Evolutionary conservation across 1,139 yeast species (phyloP).

Genomic region (Spathaspora sp.): DNA sequence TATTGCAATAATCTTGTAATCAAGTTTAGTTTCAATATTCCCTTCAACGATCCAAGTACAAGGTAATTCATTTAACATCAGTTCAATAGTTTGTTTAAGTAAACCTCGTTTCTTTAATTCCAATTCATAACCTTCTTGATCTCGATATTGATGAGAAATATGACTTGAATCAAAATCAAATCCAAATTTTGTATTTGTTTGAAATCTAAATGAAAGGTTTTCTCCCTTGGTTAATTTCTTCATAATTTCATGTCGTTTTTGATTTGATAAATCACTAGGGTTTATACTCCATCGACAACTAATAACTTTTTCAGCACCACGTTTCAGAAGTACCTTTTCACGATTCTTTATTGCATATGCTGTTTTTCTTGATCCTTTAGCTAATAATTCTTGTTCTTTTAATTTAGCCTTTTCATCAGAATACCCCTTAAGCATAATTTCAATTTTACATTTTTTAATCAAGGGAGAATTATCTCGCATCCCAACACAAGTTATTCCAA

Average conservation of each 20-base stretch:
- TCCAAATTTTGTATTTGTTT: neutral
- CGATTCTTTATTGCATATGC: conserved; percentile 18
- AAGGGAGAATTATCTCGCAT: conserved; percentile 25
- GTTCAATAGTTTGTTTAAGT: conserved; percentile 20
- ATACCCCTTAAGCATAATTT: conserved; percentile 36
- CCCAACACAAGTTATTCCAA: conserved; percentile 31
- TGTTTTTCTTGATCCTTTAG: conserved; percentile 27
- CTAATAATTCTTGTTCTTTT: conserved; percentile 33
- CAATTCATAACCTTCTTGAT: conserved; percentile 20
- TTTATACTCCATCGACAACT: conserved; percentile 42
- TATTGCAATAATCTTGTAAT: conserved; percentile 20
- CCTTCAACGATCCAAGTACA: conserved; percentile 35
- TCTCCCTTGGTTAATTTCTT: conserved; percentile 35
- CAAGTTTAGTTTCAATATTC: conserved; percentile 21
- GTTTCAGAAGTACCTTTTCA: conserved; percentile 34
- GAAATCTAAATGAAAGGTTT: conserved; percentile 10
- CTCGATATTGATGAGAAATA: conserved; percentile 2
- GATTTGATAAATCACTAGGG: conserved; percentile 38
- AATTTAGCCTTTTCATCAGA: conserved; percentile 32
- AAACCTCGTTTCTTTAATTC: conserved; percentile 34
- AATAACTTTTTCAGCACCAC: conserved; percentile 35
- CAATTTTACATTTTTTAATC: conserved; percentile 25
- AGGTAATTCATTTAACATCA: conserved; percentile 29
- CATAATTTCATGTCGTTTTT: conserved; percentile 36
- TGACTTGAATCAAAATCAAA: neutral